Conservation (phyloP, 768 basidiomycete species). For the Leccinum incarnatum region DNA sequence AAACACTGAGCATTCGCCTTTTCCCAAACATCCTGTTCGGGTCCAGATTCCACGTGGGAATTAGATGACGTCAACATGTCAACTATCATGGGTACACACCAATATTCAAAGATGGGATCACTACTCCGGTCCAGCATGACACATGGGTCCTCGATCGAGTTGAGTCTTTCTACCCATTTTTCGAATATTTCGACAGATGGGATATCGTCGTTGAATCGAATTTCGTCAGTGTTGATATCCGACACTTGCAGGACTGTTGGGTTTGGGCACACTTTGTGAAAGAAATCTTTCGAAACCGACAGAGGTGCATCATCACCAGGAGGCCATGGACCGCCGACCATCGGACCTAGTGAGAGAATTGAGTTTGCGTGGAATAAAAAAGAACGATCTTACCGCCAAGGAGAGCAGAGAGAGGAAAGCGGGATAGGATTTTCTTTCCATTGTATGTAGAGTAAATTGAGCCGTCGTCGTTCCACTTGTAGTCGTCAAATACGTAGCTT, state of each 20-base stretch:
- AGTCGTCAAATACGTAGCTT: slow-evolving; percentile 45
- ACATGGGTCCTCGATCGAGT: slow-evolving; percentile 37
- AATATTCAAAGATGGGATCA: slow-evolving; percentile 34
- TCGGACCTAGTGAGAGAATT: slow-evolving; percentile 30
- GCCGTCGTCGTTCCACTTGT: slow-evolving; percentile 39
- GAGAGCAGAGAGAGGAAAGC: slow-evolving; percentile 40
- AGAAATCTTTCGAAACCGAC: slow-evolving; percentile 38
- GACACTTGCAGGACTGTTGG: slow-evolving; percentile 32
- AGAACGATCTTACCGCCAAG: slow-evolving; percentile 36
- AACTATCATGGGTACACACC: slow-evolving; percentile 25
- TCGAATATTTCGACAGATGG: slow-evolving; percentile 33
- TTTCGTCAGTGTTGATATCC: slow-evolving; percentile 28
- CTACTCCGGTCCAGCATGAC: slow-evolving; percentile 32
- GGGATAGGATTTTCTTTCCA: slow-evolving; percentile 37
- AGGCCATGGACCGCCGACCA: slow-evolving; percentile 40
- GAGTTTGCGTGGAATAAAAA: neutral
- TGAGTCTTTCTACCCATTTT: slow-evolving; percentile 38
- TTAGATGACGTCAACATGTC: neutral
- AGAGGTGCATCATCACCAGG: slow-evolving; percentile 31
- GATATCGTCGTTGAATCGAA: slow-evolving; percentile 25
- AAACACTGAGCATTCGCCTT: slow-evolving; percentile 34
- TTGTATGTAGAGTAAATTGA: slow-evolving; percentile 37
- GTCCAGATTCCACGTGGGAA: neutral
- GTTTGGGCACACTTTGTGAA: slow-evolving; percentile 40
- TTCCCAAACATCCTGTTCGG: slow-evolving; percentile 35